These are phyloP conservation scores for Saksenaea oblongispora DNA, from an alignment of 371 early-diverging fungal genomes.

Conservation along the genomic window DNA sequence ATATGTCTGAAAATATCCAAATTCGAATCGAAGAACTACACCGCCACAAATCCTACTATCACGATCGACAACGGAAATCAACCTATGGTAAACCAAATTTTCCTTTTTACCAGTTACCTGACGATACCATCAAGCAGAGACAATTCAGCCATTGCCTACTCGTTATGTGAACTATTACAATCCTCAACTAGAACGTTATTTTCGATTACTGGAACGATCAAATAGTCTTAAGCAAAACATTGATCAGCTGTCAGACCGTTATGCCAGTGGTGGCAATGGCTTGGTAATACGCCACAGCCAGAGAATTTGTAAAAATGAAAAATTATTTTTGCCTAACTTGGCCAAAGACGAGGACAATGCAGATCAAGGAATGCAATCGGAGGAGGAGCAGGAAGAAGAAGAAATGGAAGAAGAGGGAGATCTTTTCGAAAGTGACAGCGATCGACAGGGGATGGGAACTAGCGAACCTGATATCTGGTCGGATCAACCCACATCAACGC, in stretches of 20 bases:
- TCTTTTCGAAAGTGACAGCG: neutral
- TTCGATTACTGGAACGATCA: slow-evolving; percentile 16
- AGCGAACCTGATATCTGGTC: neutral
- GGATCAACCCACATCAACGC: neutral
- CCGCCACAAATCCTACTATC: neutral
- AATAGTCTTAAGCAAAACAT: slow-evolving; percentile 12
- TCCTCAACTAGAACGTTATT: slow-evolving; percentile 16
- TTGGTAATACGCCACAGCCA: neutral
- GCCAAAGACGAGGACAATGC: neutral
- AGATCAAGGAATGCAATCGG: neutral
- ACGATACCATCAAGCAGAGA: slow-evolving; percentile 2
- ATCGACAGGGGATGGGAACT: neutral
- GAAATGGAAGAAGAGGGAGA: neutral
- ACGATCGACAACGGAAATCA: neutral
- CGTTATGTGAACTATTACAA: neutral
- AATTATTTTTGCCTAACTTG: neutral
- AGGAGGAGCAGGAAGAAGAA: neutral
- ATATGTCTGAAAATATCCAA: slow-evolving; percentile 15
- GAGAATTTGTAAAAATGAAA: neutral
- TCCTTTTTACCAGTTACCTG: neutral
- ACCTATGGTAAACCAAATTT: neutral
- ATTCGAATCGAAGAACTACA: slow-evolving; percentile 14
- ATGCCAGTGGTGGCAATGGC: slow-evolving; percentile 3
- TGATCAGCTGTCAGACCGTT: slow-evolving; percentile 12
- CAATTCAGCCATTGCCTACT: neutral